Evolutionary conservation across 306 rosid genomes (phyloP).

Genomic region (Cyclanthera cordifolia): DNA sequence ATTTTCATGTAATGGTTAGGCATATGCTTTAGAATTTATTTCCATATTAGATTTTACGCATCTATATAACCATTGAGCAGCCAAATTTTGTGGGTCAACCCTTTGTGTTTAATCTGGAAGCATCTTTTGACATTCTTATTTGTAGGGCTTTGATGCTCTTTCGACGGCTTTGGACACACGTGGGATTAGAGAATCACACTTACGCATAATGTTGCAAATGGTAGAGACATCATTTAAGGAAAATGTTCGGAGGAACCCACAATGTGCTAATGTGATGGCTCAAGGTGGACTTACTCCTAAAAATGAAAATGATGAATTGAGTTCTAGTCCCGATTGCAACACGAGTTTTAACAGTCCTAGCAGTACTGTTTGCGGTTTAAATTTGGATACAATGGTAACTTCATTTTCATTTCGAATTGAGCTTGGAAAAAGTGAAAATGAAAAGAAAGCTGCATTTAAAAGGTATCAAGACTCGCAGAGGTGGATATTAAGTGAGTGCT

Average conservation of each 20-base stretch:
- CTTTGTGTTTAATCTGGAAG: background rate
- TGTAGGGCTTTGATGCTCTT: constrained; percentile 80
- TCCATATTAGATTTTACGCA: background rate
- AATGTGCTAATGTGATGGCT: constrained; percentile 22
- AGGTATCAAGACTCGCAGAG: constrained; percentile 81
- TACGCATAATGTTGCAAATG: constrained; percentile 86
- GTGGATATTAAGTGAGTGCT: constrained; percentile 87
- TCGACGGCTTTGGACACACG: constrained; percentile 71
- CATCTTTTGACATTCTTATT: constrained; percentile 14
- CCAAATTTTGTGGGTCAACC: background rate
- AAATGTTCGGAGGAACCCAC: constrained; percentile 42
- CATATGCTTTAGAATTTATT: background rate
- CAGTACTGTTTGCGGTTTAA: constrained; percentile 48
- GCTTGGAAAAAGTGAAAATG: constrained; percentile 61
- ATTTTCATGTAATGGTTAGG: background rate
- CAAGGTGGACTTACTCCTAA: constrained; percentile 26
- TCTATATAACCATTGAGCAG: background rate
- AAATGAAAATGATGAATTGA: constrained; percentile 40
- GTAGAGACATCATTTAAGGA: constrained; percentile 66
- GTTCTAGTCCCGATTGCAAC: constrained; percentile 29
- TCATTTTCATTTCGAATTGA: constrained; percentile 77
- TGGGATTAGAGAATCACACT: constrained; percentile 84
- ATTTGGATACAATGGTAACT: constrained; percentile 37
- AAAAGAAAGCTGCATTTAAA: constrained; percentile 62
- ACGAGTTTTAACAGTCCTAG: constrained; percentile 59